Evolutionary conservation across 1,284 basidiomycete species (phyloP).

Genomic region (Heterobasidion parviporum): DNA sequence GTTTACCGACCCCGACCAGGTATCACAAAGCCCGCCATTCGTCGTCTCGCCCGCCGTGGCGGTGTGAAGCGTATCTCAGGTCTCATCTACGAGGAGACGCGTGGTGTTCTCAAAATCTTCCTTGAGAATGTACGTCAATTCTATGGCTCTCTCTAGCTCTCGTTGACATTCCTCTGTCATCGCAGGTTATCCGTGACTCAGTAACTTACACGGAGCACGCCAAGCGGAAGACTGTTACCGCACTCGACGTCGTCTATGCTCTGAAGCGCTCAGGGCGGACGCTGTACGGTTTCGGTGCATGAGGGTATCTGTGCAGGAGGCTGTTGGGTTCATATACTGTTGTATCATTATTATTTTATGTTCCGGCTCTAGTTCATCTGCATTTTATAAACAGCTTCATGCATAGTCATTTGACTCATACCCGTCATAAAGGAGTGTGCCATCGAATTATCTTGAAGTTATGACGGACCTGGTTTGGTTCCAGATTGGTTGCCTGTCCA

Average conservation of each 20-base stretch:
- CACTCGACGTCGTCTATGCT: conserved; percentile 76
- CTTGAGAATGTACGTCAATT: conserved; percentile 56
- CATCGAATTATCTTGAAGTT: no score
- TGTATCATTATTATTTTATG: conserved; percentile 22
- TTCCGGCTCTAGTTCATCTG: no score
- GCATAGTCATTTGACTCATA: no score
- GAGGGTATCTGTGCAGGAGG: conserved; percentile 15
- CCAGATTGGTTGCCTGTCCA: no score
- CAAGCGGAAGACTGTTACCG: conserved; percentile 85
- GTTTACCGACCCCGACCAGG: conserved; percentile 12
- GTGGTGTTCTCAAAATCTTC: conserved; percentile 93
- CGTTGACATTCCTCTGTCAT: not conserved
- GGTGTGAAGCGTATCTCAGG: conserved; percentile 95
- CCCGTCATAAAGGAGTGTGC: no score
- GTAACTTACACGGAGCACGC: conserved; percentile 87
- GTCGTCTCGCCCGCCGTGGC: conserved; percentile 84
- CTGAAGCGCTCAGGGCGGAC: conserved; percentile 78
- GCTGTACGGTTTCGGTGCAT: conserved; percentile 67
- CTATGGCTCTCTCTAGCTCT: not conserved
- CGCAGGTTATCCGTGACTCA: conserved; percentile 66
- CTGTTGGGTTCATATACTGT: conserved; percentile 18
- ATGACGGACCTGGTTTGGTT: no score
- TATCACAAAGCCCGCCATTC: conserved; percentile 72
- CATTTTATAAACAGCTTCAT: no score
- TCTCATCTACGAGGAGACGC: conserved; percentile 91